Base-by-base conservation (phyloP, 2,329 filamentous ascomycete genomes). In the Sarocladiaceae sp. region DNA sequence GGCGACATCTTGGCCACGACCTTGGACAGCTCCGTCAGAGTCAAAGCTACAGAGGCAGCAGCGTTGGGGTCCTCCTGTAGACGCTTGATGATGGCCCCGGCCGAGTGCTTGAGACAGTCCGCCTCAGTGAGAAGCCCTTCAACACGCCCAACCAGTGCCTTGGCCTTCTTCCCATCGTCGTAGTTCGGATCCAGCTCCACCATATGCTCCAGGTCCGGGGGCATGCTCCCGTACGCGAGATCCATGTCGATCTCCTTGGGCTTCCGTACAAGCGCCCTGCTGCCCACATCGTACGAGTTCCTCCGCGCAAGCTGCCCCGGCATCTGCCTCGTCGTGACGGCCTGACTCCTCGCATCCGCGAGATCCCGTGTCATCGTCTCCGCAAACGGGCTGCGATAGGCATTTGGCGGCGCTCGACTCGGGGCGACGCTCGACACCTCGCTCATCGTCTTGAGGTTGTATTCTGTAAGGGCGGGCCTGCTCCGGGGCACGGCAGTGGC, bases 21-120 rank as follows among this genome's bases (percentile, higher is more conserved):
- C 19, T 83, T 83, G 48, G 86, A 93, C 51, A 98, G 84, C 65
- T 98, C 93, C 11, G 89, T 91, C 6, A 98, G 76, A 0, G 91
- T 90, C 24, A 98, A 75, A 0, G 90, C 94, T 1, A 98, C 91
- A 7, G 93, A 91, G 2, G 93, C 93, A 44, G 96, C 88, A 3
- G 88, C 87, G 52, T 98, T 88, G 0, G 93, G 90, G 47, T 72
- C 73, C 44, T 66, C 61, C 83, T 91, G 71, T 19, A 75, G 64
- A 39, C 88, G 85, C 34, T 83, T 70, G 55, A 98, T 95, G 50
- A 88, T 95, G 43, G 84, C 75, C 0, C 80, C 82, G 4, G 87
- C 91, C 1, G 85, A 86, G 61, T 95, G 82, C 50, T 95, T 89
- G 21, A 95, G 60, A 65, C 90, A 96, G 53, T 96, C 82, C 15